These are phyloP conservation scores for Conoideocrella luteorostrata DNA, from an alignment of 2,329 filamentous ascomycete genomes.

Conservation along the genomic window DNA sequence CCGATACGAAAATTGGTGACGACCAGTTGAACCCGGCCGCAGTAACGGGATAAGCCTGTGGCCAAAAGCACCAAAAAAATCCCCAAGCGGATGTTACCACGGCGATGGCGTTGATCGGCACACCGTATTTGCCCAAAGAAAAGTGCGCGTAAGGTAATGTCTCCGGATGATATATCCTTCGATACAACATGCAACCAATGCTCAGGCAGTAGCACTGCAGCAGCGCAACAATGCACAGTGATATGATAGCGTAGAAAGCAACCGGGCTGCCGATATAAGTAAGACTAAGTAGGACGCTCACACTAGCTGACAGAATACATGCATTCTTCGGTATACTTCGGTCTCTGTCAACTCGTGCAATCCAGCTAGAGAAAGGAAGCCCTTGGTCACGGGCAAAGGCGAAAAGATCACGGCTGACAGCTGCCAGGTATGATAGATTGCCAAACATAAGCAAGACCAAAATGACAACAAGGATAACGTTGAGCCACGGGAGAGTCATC, in stretches of 20 bases:
- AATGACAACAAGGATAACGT: slow-evolving; percentile 6
- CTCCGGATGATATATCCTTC: slow-evolving; percentile 7
- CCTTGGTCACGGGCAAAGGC: slow-evolving; percentile 10
- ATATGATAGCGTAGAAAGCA: slow-evolving; percentile 14
- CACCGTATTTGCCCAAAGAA: slow-evolving; percentile 11
- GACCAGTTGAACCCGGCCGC: slow-evolving; percentile 12
- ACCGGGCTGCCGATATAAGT: slow-evolving; percentile 13
- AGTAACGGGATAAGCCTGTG: slow-evolving; percentile 7
- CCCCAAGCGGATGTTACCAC: slow-evolving; percentile 8
- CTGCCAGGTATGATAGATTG: slow-evolving; percentile 7
- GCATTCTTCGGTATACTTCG: slow-evolving; percentile 11
- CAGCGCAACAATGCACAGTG: slow-evolving; percentile 10
- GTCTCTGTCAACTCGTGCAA: slow-evolving; percentile 5
- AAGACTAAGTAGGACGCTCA: slow-evolving; percentile 8
- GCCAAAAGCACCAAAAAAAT: slow-evolving; percentile 14
- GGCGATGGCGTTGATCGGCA: slow-evolving; percentile 9
- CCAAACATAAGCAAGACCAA: slow-evolving; percentile 7
- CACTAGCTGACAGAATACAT: slow-evolving; percentile 5
- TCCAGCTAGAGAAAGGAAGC: slow-evolving; percentile 2
- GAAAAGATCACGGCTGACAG: slow-evolving; percentile 7
- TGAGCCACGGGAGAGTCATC: slow-evolving; percentile 10
- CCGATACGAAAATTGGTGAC: slow-evolving; percentile 6
- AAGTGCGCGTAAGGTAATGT: slow-evolving; percentile 10
- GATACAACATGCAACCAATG: slow-evolving; percentile 13
- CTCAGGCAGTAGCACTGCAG: slow-evolving; percentile 13